A percentile compares a stretch with the other conserved stretches of the same genome.
These are phyloP conservation scores for Fusarium camptoceras DNA, from an alignment of 2,329 filamentous ascomycete genomes.

Conservation along the genomic window DNA sequence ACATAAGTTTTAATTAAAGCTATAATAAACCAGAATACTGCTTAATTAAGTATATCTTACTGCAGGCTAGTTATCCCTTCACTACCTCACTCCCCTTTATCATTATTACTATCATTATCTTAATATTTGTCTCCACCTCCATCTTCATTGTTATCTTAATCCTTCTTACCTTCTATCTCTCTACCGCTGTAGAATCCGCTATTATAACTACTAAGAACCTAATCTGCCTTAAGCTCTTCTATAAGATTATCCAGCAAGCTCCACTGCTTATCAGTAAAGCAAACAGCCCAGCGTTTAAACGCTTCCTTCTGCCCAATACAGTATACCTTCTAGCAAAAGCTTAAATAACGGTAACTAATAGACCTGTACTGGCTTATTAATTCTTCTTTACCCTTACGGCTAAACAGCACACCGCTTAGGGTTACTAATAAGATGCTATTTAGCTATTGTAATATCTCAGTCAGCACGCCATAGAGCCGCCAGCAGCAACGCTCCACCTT, in stretches of 20 bases:
- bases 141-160: background rate
- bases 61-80: background rate
- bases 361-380: background rate
- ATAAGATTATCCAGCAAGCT: background rate
- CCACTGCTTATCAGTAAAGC: background rate
- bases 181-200: background rate
- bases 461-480: background rate
- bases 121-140: background rate
- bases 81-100: no score
- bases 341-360: background rate
- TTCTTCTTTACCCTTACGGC: background rate
- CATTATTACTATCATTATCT: no score
- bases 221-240: background rate
- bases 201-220: background rate
- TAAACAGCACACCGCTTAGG: background rate
- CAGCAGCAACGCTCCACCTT: background rate
- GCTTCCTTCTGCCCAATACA: background rate
- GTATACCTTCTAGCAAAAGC: background rate
- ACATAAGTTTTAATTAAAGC: background rate
- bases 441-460: background rate
- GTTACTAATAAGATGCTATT: background rate
- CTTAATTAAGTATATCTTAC: no score
- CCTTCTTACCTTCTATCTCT: no score
- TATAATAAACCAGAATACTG: background rate
- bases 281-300: background rate